Percentiles rank a stretch among this genome's conserved stretches.
These are phyloP conservation scores for Heliamphora ciliata DNA, from an alignment of 179 eudicot genomes.

Conservation along the genomic window DNA sequence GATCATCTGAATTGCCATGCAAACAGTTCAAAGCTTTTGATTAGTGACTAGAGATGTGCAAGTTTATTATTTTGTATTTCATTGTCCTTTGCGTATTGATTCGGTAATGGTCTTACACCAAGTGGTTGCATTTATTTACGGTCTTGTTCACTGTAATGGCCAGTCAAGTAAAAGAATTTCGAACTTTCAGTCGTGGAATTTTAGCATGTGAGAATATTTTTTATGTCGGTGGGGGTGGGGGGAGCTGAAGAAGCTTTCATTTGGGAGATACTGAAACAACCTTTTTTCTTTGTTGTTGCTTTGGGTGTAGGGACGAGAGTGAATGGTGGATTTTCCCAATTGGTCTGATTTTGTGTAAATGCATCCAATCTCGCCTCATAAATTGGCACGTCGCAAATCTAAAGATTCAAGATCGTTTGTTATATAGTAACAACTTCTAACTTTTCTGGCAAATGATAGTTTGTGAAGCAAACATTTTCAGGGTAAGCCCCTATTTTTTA, in stretches of 20 bases:
- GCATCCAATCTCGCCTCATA: conserved; percentile 74
- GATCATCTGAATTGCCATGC: too few species aligned
- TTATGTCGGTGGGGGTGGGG: too few species aligned
- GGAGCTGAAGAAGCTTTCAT: neutral
- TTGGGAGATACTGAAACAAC: neutral
- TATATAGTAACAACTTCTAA: conserved; percentile 82
- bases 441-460: conserved; percentile 69
- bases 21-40: neutral
- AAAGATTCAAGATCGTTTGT: conserved; percentile 95
- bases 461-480: neutral
- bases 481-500: neutral
- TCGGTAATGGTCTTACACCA: conserved; percentile 27
- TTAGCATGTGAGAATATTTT: conserved; percentile 61
- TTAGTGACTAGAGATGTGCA: neutral
- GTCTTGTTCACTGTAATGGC: conserved; percentile 55
- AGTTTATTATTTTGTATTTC: neutral
- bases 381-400: conserved; percentile 96
- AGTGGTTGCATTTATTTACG: conserved; percentile 83
- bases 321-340: conserved; percentile 98
- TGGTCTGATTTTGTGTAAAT: conserved; percentile 75
- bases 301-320: conserved; percentile 79
- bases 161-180: conserved; percentile 56
- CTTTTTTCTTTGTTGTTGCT: neutral
- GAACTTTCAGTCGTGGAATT: conserved; percentile 81
- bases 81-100: neutral